These are phyloP conservation scores for Zymoseptoria ardabiliae DNA, from an alignment of 2,329 filamentous ascomycete genomes.

Conservation along the genomic window DNA sequence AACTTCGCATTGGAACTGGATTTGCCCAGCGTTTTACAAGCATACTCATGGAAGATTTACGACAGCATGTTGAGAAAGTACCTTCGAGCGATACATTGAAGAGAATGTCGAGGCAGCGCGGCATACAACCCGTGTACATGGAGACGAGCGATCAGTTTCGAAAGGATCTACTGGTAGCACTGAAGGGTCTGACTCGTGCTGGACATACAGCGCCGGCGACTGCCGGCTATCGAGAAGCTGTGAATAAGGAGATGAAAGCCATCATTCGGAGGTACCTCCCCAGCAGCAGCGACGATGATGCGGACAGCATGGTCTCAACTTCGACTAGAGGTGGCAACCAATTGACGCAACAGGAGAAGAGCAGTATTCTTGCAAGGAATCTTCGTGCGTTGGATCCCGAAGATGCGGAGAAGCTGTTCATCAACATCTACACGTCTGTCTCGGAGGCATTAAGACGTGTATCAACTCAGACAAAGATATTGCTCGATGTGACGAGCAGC, in stretches of 20 bases:
- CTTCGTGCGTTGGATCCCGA: constrained; percentile 73
- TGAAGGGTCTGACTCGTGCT: constrained; percentile 74
- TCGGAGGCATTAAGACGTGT: constrained; percentile 79
- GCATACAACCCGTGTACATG: constrained; percentile 67
- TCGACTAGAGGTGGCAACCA: constrained; percentile 68
- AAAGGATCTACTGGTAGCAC: constrained; percentile 58
- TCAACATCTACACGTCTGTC: constrained; percentile 76
- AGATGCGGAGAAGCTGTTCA: constrained; percentile 76
- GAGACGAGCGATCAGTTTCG: constrained; percentile 64
- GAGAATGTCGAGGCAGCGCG: constrained; percentile 58
- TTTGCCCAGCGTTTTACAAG: constrained; percentile 77
- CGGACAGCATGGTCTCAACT: constrained; percentile 76
- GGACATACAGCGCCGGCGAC: constrained; percentile 74
- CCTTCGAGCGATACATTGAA: constrained; percentile 67
- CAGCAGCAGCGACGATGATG: constrained; percentile 89
- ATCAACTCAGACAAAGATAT: constrained; percentile 83
- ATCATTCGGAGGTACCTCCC: constrained; percentile 80
- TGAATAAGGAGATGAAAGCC: constrained; percentile 77
- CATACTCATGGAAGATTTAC: constrained; percentile 70
- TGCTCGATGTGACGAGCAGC: constrained; percentile 87
- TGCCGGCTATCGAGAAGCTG: constrained; percentile 73
- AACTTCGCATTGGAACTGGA: constrained; percentile 74
- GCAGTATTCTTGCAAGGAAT: constrained; percentile 78
- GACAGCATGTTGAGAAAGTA: constrained; percentile 69
- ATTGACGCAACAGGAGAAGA: constrained; percentile 78